These are phyloP conservation scores for Aspergillus fischeri DNA, from an alignment of 2,329 filamentous ascomycete species.

Conservation along the genomic window DNA sequence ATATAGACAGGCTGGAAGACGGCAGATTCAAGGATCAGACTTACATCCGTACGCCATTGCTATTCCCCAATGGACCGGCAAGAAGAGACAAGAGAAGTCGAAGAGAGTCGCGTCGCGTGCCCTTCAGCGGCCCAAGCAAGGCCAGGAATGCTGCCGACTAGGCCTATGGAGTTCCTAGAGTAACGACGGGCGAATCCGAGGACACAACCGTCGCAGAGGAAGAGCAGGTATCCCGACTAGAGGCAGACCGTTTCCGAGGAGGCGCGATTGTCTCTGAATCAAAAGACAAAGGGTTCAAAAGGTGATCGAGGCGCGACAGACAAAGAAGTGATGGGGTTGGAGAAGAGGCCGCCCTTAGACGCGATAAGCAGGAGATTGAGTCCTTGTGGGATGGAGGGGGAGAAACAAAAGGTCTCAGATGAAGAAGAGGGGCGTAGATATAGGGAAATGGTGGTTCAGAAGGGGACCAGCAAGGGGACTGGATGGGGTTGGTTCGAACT, in stretches of 20 bases:
- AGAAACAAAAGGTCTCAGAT: constrained; percentile 15
- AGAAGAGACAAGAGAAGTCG: constrained; percentile 9
- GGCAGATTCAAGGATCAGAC: constrained; percentile 25
- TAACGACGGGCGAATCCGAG: constrained; percentile 25
- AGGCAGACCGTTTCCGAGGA: constrained; percentile 14
- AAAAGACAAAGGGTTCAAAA: constrained; percentile 8
- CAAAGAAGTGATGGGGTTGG: neutral
- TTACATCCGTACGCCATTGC: constrained; percentile 38
- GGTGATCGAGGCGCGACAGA: constrained; percentile 3
- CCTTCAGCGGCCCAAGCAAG: constrained; percentile 33
- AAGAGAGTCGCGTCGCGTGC: constrained; percentile 35
- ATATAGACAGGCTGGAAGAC: constrained; percentile 23
- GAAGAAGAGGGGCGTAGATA: constrained; percentile 17
- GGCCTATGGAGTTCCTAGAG: constrained; percentile 33
- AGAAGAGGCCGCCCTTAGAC: constrained; percentile 14
- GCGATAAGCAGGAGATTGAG: constrained; percentile 10
- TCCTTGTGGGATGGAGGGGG: constrained; percentile 1
- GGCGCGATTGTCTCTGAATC: constrained; percentile 19
- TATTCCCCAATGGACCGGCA: constrained; percentile 22
- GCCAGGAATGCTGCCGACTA: constrained; percentile 34
- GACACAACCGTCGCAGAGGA: neutral
- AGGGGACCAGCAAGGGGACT: constrained; percentile 18
- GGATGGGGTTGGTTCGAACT: constrained; percentile 8
- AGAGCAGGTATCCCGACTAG: constrained; percentile 4
- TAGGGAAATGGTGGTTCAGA: constrained; percentile 11